phyloP scores from a whole-genome alignment of 371 early-diverging fungal species.

The Saksenaea oblongispora region DNA sequence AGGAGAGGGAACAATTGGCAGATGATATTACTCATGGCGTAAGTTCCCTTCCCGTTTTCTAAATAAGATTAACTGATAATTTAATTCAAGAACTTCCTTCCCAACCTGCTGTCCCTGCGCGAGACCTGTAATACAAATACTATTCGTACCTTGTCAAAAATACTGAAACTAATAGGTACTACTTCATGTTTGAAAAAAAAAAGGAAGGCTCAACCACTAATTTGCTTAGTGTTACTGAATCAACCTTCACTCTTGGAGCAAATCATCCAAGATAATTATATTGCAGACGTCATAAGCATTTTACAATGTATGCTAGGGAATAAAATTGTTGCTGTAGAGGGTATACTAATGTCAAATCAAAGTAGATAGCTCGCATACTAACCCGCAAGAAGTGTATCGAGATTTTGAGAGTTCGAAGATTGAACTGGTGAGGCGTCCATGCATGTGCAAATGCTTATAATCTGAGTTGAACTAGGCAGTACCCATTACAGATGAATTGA shows the following conservation, averaged over 20 bases:
- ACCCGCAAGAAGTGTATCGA: background rate
- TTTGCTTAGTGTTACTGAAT: background rate
- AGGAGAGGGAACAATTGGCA: background rate
- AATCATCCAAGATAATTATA: background rate
- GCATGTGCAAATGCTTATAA: background rate
- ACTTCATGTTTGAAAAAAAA: background rate
- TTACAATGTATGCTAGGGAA: background rate
- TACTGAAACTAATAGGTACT: background rate
- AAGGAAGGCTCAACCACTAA: background rate
- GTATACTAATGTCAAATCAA: too few species aligned
- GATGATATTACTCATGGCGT: background rate
- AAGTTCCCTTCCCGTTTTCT: background rate
- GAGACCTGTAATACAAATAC: background rate
- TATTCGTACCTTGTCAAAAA: background rate
- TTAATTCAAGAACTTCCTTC: background rate
- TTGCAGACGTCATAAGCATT: background rate
- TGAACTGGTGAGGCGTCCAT: constrained; percentile 53
- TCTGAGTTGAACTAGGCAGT: constrained; percentile 50
- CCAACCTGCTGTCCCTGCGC: background rate
- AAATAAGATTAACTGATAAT: background rate
- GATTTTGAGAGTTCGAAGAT: constrained; percentile 38
- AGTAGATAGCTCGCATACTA: background rate
- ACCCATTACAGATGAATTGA: constrained; percentile 66
- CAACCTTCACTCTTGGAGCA: background rate
- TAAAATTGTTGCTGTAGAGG: background rate